A percentile compares a stretch with the other conserved stretches of the same genome.
Conservation (phyloP, 2,329 filamentous ascomycete genomes). For the Fusarium temperatum region DNA sequence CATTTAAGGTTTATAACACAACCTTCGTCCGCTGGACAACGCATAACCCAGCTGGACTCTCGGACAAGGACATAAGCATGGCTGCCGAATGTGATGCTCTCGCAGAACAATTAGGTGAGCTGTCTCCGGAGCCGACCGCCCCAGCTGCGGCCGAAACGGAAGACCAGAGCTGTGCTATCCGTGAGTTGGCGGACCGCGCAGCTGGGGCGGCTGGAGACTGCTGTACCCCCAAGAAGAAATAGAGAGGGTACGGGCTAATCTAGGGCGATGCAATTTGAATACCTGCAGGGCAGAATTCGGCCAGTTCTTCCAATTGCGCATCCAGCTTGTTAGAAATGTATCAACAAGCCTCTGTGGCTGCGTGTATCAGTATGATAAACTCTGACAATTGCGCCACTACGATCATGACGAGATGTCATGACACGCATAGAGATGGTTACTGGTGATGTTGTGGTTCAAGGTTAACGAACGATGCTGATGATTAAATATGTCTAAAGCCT, state of each 20-base stretch:
- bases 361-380: not conserved
- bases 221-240: conserved; percentile 57
- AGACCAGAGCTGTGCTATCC: conserved; percentile 48
- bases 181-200: conserved; percentile 58
- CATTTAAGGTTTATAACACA: conserved; percentile 71
- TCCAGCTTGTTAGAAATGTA: not conserved
- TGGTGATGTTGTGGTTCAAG: not conserved
- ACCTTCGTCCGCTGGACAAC: conserved; percentile 79
- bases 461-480: conserved; percentile 44
- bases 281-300: not conserved
- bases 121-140: conserved; percentile 45
- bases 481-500: conserved; percentile 48
- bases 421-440: not conserved
- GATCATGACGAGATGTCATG: not conserved
- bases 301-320: not conserved
- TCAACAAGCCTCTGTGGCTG: not conserved
- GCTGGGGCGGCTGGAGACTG: conserved; percentile 60
- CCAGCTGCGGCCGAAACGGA: conserved; percentile 32
- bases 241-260: conserved; percentile 24
- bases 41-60: conserved; percentile 72
- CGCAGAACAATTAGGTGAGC: conserved; percentile 66
- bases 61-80: conserved; percentile 68
- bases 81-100: conserved; percentile 70
- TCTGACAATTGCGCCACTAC: not conserved
- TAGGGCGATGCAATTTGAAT: not conserved